Evolutionary conservation across 2,329 filamentous ascomycete genomes (phyloP), one percentile per base, ranked within the genome.

Genomic region (Hymenoscyphus salicellus): DNA sequence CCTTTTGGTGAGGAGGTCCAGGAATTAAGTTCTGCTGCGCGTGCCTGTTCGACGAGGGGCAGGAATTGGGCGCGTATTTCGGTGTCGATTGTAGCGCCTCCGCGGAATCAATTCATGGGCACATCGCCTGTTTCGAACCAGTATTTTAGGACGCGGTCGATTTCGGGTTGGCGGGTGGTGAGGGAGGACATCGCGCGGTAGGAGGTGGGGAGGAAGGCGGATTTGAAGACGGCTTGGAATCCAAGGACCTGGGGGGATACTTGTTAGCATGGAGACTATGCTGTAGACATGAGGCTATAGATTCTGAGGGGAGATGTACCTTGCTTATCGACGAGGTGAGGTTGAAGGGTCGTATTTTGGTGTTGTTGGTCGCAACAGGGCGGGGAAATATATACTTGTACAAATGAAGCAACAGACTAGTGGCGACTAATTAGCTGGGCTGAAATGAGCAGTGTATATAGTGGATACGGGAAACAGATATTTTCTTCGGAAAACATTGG

Each of bases 1-100:
- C 76, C 74, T 16, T 62, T 71, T 20, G 61, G 72, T 28, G 65
- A 28, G 3, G 58, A 20, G 1, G 64, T 67, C 69, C 67, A 69
- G 2, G 67, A 61, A 1, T 6, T 57, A 23, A 70, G 69, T 41
- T 66, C 16, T 30, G 62, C 20, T 28, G 64, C 63, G 20, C 67
- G 69, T 33, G 69, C 69, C 36, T 61, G 55, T 6, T 63, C 56
- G 20, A 68, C 57, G 0, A 69, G 65, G 14, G 32, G 20, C 1
- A 58, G 58, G 60, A 70, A 70, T 36, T 67, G 61, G 5, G 62
- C 61, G 33, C 58, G 59, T 49, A 70, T 68, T 43, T 70, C 69
- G 0, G 38, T 28, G 55, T 70, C 69, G 11, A 70, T 55, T 23
- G 56, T 2, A 2, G 57, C 20, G 2, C 65, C 68, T 7, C 69